These are phyloP conservation scores for Citrus maxima DNA, from an alignment of 345 rosid species.

Conservation along the genomic window DNA sequence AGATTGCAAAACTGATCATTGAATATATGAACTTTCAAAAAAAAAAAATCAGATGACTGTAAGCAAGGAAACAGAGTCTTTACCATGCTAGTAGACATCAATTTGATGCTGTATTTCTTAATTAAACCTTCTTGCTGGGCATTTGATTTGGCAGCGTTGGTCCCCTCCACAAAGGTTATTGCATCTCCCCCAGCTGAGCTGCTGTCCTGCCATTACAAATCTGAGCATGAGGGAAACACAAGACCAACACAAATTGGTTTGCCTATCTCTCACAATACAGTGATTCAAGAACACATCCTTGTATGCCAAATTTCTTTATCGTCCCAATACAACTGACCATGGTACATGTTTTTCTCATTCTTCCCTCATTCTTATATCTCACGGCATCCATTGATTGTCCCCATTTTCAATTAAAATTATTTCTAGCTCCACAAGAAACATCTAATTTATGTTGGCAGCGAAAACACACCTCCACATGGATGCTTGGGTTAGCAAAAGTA, in stretches of 20 bases:
- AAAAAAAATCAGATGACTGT: background rate
- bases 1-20: background rate
- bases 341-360: background rate
- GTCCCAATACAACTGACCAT: background rate
- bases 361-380: background rate
- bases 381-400: background rate
- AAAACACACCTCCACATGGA: background rate
- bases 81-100: slow-evolving; percentile 36
- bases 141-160: slow-evolving; percentile 13
- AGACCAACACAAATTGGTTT: background rate
- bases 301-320: background rate
- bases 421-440: background rate
- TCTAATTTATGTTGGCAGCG: background rate
- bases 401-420: background rate
- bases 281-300: background rate
- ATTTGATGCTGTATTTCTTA: slow-evolving; percentile 37
- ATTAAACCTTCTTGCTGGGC: slow-evolving; percentile 26
- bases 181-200: slow-evolving; percentile 15
- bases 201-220: slow-evolving; percentile 20
- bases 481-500: background rate
- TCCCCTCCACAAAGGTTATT: slow-evolving; percentile 10
- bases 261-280: background rate
- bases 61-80: slow-evolving; percentile 13
- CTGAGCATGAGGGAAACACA: background rate
- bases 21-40: background rate